Percentiles rank a stretch among this genome's conserved stretches.
These are phyloP conservation scores for Alternaria brassicae DNA, from an alignment of 2,329 filamentous ascomycete species.

Conservation along the genomic window DNA sequence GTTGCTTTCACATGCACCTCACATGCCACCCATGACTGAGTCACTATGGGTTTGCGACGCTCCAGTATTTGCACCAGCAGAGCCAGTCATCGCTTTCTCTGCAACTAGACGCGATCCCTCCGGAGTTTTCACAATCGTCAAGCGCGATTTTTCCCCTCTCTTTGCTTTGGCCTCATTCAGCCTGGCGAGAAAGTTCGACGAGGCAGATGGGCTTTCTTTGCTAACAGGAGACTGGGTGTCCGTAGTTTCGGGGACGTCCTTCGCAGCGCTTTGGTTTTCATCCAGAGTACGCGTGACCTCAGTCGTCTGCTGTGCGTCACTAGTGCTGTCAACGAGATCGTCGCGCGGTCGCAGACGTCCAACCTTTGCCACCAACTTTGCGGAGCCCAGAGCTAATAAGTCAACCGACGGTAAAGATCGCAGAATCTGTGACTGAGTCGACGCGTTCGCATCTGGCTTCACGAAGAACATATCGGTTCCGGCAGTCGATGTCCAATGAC, in stretches of 20 bases:
- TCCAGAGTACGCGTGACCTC: constrained; percentile 5
- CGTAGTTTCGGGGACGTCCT: background rate
- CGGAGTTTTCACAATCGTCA: constrained; percentile 24
- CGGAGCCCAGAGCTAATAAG: constrained; percentile 73
- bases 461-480: constrained; percentile 83
- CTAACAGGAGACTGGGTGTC: constrained; percentile 5
- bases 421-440: constrained; percentile 48
- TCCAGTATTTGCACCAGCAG: background rate
- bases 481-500: constrained; percentile 80
- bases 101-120: constrained; percentile 26
- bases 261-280: background rate
- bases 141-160: constrained; percentile 47
- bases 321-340: constrained; percentile 27
- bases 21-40: constrained; percentile 19
- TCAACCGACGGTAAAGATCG: constrained; percentile 67
- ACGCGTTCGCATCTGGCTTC: constrained; percentile 32
- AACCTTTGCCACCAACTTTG: constrained; percentile 73
- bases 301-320: constrained; percentile 4
- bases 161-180: constrained; percentile 52
- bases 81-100: background rate
- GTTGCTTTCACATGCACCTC: background rate
- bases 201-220: constrained; percentile 19
- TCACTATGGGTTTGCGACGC: constrained; percentile 11
- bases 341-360: constrained; percentile 60
- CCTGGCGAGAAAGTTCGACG: constrained; percentile 51